Conservation (phyloP, 352 stramenopile species). For the Pythium periplocum region DNA sequence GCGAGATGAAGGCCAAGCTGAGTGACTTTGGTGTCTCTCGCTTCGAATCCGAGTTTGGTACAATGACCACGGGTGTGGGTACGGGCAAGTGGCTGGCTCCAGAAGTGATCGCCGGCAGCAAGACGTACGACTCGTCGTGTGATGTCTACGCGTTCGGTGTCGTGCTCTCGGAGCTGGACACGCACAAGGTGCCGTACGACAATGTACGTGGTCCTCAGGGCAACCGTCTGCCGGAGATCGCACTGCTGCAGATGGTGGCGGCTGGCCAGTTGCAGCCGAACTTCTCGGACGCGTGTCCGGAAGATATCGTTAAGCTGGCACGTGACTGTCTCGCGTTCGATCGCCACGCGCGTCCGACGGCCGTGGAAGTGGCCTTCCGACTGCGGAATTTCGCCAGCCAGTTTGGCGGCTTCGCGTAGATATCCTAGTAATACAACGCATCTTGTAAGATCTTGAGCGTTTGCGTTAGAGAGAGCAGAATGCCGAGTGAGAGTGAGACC, state of each 20-base stretch:
- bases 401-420: background rate
- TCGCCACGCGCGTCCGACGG: constrained; percentile 13
- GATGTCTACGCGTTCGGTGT: constrained; percentile 53
- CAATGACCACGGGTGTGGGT: constrained; percentile 14
- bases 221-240: constrained; percentile 27
- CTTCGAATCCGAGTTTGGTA: constrained; percentile 10
- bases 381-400: constrained; percentile 7
- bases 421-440: no score
- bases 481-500: no score
- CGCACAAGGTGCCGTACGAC: constrained; percentile 44
- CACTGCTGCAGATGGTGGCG: constrained; percentile 38
- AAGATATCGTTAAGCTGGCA: constrained; percentile 11
- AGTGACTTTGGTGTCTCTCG: constrained; percentile 19
- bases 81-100: constrained; percentile 32
- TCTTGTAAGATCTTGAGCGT: no score
- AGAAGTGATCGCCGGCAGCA: constrained; percentile 31
- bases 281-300: constrained; percentile 10
- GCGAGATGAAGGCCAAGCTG: constrained; percentile 16
- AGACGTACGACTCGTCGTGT: constrained; percentile 26
- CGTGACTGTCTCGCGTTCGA: constrained; percentile 22
- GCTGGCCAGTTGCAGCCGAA: constrained; percentile 17
- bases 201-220: constrained; percentile 16
- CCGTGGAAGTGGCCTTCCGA: constrained; percentile 14
- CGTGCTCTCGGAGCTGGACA: constrained; percentile 49
- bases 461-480: no score